phyloP scores from a whole-genome alignment of 345 rosid genomes.

The Boechera divaricarpa region DNA sequence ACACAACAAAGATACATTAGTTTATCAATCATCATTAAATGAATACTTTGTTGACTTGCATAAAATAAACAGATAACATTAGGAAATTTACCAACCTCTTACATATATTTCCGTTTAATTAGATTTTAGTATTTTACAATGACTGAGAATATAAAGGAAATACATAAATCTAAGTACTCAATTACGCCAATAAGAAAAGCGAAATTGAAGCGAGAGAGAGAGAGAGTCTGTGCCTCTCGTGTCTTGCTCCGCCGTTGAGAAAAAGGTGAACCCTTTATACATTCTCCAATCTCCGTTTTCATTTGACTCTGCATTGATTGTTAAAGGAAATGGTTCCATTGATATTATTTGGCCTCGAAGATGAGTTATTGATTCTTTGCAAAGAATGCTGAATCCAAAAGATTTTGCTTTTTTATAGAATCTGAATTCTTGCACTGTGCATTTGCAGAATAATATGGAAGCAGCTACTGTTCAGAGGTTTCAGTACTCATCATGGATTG shows the following conservation, averaged over 20 bases:
- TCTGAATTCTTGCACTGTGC: neutral
- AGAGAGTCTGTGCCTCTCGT: conserved; percentile 18
- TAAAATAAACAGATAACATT: neutral
- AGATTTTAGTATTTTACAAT: neutral
- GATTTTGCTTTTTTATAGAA: neutral
- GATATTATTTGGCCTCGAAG: neutral
- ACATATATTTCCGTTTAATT: neutral
- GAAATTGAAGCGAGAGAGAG: neutral
- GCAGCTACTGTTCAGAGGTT: conserved; percentile 53
- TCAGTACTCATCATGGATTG: conserved; percentile 55
- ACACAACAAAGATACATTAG: neutral
- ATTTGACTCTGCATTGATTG: conserved; percentile 29
- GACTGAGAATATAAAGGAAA: neutral
- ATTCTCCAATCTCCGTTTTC: conserved; percentile 37
- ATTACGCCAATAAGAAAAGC: conserved; percentile 14
- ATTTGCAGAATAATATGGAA: conserved; percentile 57
- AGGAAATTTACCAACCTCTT: conserved; percentile 26
- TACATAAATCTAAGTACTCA: neutral
- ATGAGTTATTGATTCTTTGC: conserved; percentile 3
- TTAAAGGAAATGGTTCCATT: neutral
- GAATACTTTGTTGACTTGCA: conserved; percentile 25
- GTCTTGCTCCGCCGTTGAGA: conserved; percentile 37
- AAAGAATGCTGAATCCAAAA: neutral
- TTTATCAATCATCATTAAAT: neutral
- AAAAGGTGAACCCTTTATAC: conserved; percentile 38